Conservation (phyloP, 768 basidiomycete species). For the Floccularia luteovirens region DNA sequence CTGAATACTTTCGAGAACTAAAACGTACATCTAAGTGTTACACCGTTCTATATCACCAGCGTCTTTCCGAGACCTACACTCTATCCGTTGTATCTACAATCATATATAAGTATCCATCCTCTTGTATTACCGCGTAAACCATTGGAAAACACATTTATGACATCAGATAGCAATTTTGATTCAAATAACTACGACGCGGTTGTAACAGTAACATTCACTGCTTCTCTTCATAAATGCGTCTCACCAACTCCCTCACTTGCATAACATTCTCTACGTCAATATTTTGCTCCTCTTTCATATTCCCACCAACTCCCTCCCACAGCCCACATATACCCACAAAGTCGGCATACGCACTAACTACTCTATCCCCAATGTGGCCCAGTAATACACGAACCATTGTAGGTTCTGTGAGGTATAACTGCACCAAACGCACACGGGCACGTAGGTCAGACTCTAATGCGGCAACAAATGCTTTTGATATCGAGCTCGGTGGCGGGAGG, state of each 20-base stretch:
- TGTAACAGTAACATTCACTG: too few species aligned
- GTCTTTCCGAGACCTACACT: too few species aligned
- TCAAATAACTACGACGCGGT: too few species aligned
- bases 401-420: constrained; percentile 75
- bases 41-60: too few species aligned
- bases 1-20: too few species aligned
- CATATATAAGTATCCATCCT: too few species aligned
- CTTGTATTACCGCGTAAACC: too few species aligned
- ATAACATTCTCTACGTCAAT: constrained; percentile 18
- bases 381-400: constrained; percentile 74
- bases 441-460: constrained; percentile 50
- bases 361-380: constrained; percentile 65
- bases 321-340: constrained; percentile 25
- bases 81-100: too few species aligned
- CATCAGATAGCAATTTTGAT: too few species aligned
- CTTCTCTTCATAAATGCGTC: constrained; percentile 24
- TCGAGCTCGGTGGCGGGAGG: constrained; percentile 17
- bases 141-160: too few species aligned
- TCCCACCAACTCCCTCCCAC: constrained; percentile 23
- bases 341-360: constrained; percentile 69
- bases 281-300: constrained; percentile 14
- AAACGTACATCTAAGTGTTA: too few species aligned
- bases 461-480: constrained; percentile 44
- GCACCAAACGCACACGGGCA: constrained; percentile 47
- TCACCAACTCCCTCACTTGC: constrained; percentile 30